phyloP scores from a whole-genome alignment of 805 yeast species.

The Barnettozyma populi region DNA sequence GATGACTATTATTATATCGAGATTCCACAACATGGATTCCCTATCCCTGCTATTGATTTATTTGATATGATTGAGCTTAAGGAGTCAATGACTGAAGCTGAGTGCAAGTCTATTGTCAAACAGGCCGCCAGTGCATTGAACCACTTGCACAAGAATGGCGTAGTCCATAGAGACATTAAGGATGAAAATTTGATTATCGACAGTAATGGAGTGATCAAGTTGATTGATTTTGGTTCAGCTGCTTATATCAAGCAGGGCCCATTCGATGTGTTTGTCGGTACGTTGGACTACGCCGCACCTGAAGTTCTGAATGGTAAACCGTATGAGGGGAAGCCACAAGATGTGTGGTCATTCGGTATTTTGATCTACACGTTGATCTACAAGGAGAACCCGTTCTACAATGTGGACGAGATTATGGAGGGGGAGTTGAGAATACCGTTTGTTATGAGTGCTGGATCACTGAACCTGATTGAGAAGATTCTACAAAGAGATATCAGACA shows the following conservation, averaged over 20 bases:
- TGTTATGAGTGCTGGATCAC: slow-evolving; percentile 52
- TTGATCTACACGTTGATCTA: slow-evolving; percentile 82
- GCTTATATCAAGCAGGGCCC: slow-evolving; percentile 90
- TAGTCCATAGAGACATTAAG: slow-evolving; percentile 90
- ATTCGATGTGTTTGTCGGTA: slow-evolving; percentile 95
- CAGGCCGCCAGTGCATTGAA: slow-evolving; percentile 76
- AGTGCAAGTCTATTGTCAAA: slow-evolving; percentile 69
- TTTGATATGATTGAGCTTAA: slow-evolving; percentile 89
- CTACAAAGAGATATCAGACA: slow-evolving; percentile 59
- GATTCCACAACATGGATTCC: slow-evolving; percentile 83
- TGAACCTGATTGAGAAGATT: slow-evolving; percentile 56
- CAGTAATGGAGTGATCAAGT: slow-evolving; percentile 68
- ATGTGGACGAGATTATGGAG: slow-evolving; percentile 92
- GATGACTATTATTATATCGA: slow-evolving; percentile 84
- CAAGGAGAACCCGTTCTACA: slow-evolving; percentile 93
- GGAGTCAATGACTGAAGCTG: slow-evolving; percentile 72
- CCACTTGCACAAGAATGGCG: slow-evolving; percentile 80
- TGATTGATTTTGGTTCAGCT: slow-evolving; percentile 94
- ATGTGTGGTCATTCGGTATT: slow-evolving; percentile 95
- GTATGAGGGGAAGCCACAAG: slow-evolving; percentile 91
- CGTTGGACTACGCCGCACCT: slow-evolving; percentile 96
- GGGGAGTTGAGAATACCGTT: slow-evolving; percentile 74
- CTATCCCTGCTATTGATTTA: slow-evolving; percentile 82
- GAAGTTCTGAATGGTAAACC: slow-evolving; percentile 87
- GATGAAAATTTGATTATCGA: slow-evolving; percentile 93